Evolutionary conservation across 2,329 filamentous ascomycete species (phyloP), one percentile per base, ranked within the genome.

Genomic region (Aspergillus sp.): DNA sequence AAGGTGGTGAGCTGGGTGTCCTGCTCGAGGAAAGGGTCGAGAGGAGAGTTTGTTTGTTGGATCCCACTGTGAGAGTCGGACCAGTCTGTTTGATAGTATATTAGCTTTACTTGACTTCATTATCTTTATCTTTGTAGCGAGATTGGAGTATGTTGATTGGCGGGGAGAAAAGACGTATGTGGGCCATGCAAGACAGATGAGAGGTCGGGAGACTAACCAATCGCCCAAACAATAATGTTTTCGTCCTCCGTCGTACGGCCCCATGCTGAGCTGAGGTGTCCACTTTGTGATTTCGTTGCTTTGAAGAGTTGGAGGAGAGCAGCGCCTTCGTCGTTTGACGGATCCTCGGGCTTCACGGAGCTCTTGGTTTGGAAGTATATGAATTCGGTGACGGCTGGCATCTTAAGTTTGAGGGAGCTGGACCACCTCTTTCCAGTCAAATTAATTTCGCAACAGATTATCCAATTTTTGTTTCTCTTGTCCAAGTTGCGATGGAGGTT

Each of bases 321-420:
- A 17, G 62, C 50, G n/a, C 74, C 74, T 42, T 68, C 67, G 17
- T 68, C 65, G 53, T 64, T 75, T 26, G 61, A 60, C 15, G 69
- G 68, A 38, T 74, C 72, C 60, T 76, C 74, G 9, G 74, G 75
- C 55, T 68, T 70, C 20, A 76, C 69, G 32, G 67, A 63, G n/a
- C 66, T 48, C 62, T 72, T 75, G 32, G 74, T 55, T 24, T 69
- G 69, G 66, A 77, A 71, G 57, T 68, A 73, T 56, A 75, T 63
- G 56, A 77, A 68, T 62, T 77, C 68, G 48, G 62, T 70, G 62
- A 71, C 64, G 51, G 59, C 58, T 32, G 68, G 56, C 69, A 73
- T 71, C 41, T 44, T 62, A 44, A 13, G 30, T 34, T 30, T 32
- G 44, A 26, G n/a, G 12, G 13, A 11, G 12, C 18, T 30, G 8